Percentiles rank a stretch among this genome's conserved stretches.
Conservation (phyloP, 768 basidiomycete genomes). For the Phylloporus rhodoxanthus region DNA sequence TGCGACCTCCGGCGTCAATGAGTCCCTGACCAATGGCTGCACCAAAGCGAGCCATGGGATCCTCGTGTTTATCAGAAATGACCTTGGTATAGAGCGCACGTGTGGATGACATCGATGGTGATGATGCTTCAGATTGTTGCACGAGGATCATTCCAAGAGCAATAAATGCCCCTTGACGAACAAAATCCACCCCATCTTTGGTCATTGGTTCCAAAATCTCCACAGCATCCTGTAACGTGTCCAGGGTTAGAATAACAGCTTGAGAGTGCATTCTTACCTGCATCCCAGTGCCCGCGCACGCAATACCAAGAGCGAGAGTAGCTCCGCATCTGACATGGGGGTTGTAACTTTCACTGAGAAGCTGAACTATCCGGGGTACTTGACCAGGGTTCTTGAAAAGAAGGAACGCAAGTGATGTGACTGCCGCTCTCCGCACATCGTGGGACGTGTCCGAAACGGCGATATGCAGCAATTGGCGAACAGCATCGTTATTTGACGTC, state of each 20-base stretch:
- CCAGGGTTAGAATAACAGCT: not conserved
- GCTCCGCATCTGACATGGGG: conserved; percentile 97
- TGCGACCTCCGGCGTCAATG: conserved; percentile 95
- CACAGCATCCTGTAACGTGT: conserved; percentile 70
- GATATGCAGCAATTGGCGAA: conserved; percentile 87
- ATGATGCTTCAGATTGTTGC: conserved; percentile 89
- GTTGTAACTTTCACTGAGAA: conserved; percentile 97
- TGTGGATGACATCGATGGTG: conserved; percentile 71
- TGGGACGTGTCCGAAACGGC: conserved; percentile 98
- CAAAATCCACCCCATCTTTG: conserved; percentile 96
- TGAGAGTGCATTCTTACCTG: conserved; percentile 48
- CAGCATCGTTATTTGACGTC: conserved; percentile 89
- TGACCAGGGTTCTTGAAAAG: conserved; percentile 95
- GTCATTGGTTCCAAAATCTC: conserved; percentile 98
- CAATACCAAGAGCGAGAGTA: conserved; percentile 92
- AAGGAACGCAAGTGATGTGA: conserved; percentile 91
- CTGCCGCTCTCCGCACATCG: conserved; percentile 94
- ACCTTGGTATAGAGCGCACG: conserved; percentile 88
- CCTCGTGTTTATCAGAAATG: conserved; percentile 94
- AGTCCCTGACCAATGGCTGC: conserved; percentile 94
- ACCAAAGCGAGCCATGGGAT: conserved; percentile 97
- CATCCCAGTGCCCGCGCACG: conserved; percentile 94
- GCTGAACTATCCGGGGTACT: conserved; percentile 94
- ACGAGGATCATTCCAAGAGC: conserved; percentile 96
- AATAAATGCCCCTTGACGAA: conserved; percentile 94